Conservation (phyloP, 2,329 filamentous ascomycete species). For the Aspergillus fumigatiaffinis region DNA sequence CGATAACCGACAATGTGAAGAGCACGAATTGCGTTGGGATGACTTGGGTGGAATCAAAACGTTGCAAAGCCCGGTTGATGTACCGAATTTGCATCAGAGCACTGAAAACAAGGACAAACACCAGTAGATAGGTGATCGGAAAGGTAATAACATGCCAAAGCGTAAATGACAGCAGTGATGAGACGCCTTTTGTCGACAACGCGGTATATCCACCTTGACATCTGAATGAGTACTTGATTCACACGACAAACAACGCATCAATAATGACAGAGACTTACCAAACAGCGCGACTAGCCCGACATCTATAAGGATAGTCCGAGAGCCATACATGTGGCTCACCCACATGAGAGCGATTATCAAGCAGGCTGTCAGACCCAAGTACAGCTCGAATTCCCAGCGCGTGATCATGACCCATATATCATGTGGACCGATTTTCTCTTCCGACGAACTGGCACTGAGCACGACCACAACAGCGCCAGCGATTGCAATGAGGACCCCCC, state of each 20-base stretch:
- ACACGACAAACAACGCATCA: constrained; percentile 1
- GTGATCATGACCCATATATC: constrained; percentile 89
- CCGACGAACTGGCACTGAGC: constrained; percentile 80
- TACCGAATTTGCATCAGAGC: constrained; percentile 97
- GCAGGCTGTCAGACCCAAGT: constrained; percentile 69
- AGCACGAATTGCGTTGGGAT: constrained; percentile 97
- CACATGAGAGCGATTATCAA: constrained; percentile 77
- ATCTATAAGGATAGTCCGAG: constrained; percentile 83
- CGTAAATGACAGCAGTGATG: constrained; percentile 88
- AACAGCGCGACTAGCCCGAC: constrained; percentile 89
- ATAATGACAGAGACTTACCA: constrained; percentile 51
- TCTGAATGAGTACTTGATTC: constrained; percentile 12
- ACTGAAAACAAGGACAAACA: constrained; percentile 73
- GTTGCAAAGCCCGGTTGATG: constrained; percentile 82
- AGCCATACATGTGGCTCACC: constrained; percentile 78
- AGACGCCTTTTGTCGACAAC: constrained; percentile 91
- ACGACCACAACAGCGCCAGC: constrained; percentile 89
- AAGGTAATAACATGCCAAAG: constrained; percentile 86
- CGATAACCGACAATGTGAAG: constrained; percentile 92
- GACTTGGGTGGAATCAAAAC: constrained; percentile 95
- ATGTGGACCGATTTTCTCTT: constrained; percentile 84
- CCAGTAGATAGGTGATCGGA: constrained; percentile 83
- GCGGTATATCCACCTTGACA: constrained; percentile 87
- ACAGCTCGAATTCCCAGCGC: constrained; percentile 84
- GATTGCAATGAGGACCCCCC: constrained; percentile 83